Base-by-base conservation (phyloP, 805 yeast species). In the Tetrapisispora arboricola region DNA sequence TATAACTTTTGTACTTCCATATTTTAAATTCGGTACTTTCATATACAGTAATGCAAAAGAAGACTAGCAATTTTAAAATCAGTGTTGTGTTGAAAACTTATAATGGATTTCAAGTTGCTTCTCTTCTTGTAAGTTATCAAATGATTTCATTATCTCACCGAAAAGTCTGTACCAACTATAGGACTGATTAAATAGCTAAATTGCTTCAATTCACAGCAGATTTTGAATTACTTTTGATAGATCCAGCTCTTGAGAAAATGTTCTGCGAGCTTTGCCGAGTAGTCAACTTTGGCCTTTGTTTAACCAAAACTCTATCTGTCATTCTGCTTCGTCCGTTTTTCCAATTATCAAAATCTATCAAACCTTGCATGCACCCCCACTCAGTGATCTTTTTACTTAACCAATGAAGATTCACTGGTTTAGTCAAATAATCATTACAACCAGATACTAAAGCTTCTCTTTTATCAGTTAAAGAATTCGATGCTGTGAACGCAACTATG, bases 361-460 rank as follows among this genome's bases (percentile, higher is more conserved):
- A 66, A 1, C 96, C 96, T 64, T 90, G 98, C 97, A 90, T 90
- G 61, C 97, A 90, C 0, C 98, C 97, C 97, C 97, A 92, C 61
- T 90, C 96, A 0, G 87, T 82, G 39, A 92, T 84, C 63, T 92
- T 92, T 55, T 84, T 85, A 53, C 87, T 84, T 36, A 92, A 68
- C 99, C 99, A 92, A 37, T 78, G 84, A 50, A 90, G 68, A 51
- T 87, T 90, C 8, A 92, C 97, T 0, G 99, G 99, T 51, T 92
- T 92, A 9, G 96, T 92, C 50, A 92, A 65, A 64, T 82, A 92
- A 61, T 92, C 99, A 55, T 92, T 92, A 64, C 99, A 92, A 36
- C 99, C 99, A 3, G 97, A 96, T 22, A 94, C 83, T 41, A 92
- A 68, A 0, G 98, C 98, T 53, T 85, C 84, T 46, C 85, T 80